A percentile compares a stretch with the other conserved stretches of the same genome.
These are phyloP conservation scores for Cutaneotrichosporon curvatum DNA, from an alignment of 1,284 basidiomycete species.

Conservation along the genomic window DNA sequence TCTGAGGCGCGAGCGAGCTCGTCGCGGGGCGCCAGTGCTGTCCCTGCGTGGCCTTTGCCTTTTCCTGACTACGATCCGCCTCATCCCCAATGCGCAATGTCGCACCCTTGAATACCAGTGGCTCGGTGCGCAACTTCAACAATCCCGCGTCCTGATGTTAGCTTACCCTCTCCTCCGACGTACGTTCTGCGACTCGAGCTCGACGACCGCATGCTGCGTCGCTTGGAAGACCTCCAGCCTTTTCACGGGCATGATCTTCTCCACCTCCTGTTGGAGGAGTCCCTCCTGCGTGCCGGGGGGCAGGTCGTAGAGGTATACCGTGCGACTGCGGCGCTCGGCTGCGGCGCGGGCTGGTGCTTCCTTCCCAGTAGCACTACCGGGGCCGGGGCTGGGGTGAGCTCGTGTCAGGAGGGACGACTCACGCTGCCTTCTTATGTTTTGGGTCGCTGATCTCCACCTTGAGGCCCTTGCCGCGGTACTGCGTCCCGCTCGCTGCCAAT, in stretches of 20 bases:
- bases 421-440: constrained; percentile 23
- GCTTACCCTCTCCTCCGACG: no score
- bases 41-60: background rate
- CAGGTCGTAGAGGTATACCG: constrained; percentile 65
- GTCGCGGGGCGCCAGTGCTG: no score
- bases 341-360: constrained; percentile 7
- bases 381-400: background rate
- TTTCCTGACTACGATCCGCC: background rate
- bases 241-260: constrained; percentile 65
- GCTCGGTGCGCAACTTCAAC: constrained; percentile 60
- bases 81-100: constrained; percentile 20
- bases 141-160: constrained; percentile 78
- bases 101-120: constrained; percentile 58
- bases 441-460: constrained; percentile 37
- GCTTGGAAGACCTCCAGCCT: constrained; percentile 68
- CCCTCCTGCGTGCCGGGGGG: constrained; percentile 71
- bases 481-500: constrained; percentile 71
- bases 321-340: constrained; percentile 55
- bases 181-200: constrained; percentile 65
- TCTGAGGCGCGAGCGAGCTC: background rate
- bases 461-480: constrained; percentile 49
- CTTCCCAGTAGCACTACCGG: no score
- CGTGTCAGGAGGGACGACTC: no score
- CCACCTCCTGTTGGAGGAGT: constrained; percentile 74
- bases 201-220: constrained; percentile 63